These are phyloP conservation scores for Calonectria pteridis DNA, from an alignment of 2,329 filamentous ascomycete genomes.

Conservation along the genomic window DNA sequence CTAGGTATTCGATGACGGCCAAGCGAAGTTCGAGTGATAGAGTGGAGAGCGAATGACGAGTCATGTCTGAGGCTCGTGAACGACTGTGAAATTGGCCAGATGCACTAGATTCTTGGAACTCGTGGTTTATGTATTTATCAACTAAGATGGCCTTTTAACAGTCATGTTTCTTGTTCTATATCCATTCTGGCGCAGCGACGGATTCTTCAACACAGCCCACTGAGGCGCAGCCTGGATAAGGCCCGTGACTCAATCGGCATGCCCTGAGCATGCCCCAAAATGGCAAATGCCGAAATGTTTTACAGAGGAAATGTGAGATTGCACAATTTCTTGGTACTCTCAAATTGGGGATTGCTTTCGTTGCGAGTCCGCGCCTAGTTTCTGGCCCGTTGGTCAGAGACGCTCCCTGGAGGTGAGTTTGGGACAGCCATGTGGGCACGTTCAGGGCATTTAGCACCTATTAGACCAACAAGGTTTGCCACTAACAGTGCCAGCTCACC, in stretches of 20 bases:
- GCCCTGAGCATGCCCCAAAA: neutral
- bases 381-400: too few relatives aligned
- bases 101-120: neutral
- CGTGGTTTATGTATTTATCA: neutral
- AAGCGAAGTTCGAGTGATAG: neutral
- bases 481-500: too few relatives aligned
- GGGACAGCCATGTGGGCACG: too few relatives aligned
- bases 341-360: too few relatives aligned
- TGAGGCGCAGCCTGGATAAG: neutral
- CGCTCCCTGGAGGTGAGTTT: too few relatives aligned
- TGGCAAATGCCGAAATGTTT: neutral
- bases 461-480: too few relatives aligned
- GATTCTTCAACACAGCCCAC: neutral
- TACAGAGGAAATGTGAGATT: too few relatives aligned
- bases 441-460: too few relatives aligned
- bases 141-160: neutral
- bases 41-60: neutral
- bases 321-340: too few relatives aligned
- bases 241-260: neutral
- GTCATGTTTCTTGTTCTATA: neutral
- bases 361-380: too few relatives aligned
- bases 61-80: neutral
- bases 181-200: neutral
- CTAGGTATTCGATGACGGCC: slow-evolving; percentile 8
- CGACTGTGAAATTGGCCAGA: neutral